Evolutionary conservation across 805 yeast genomes (phyloP).

Genomic region (Wickerhamomyces alni): DNA sequence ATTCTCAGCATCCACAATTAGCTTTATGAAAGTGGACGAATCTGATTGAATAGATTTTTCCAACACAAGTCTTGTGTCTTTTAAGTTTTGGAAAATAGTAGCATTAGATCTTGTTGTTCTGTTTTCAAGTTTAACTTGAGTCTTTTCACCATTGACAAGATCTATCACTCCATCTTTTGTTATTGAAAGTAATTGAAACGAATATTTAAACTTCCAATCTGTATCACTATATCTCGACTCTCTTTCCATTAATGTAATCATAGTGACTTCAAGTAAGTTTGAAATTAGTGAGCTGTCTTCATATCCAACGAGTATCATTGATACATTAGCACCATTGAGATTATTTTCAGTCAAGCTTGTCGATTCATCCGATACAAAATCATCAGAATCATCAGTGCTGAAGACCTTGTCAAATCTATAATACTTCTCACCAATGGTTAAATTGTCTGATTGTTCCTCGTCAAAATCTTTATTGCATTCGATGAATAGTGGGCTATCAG

Average conservation of each 20-base stretch:
- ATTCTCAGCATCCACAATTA: slow-evolving; percentile 7
- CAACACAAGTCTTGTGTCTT: neutral
- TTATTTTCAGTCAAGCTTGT: slow-evolving; percentile 7
- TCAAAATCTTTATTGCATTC: neutral
- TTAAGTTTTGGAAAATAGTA: no score
- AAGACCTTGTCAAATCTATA: slow-evolving; percentile 11
- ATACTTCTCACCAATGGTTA: neutral
- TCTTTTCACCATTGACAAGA: neutral
- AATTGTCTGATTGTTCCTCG: neutral
- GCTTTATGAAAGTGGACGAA: slow-evolving; percentile 4
- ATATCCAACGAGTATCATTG: slow-evolving; percentile 1
- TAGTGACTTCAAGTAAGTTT: neutral
- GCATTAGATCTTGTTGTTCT: slow-evolving; percentile 6
- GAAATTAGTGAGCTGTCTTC: neutral
- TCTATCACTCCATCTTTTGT: slow-evolving; percentile 12
- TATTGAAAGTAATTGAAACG: slow-evolving; percentile 8
- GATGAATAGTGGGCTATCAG: neutral
- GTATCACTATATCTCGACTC: slow-evolving; percentile 5
- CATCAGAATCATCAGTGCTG: neutral
- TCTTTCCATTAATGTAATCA: slow-evolving; percentile 2
- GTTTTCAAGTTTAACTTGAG: slow-evolving; percentile 11
- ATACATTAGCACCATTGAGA: slow-evolving; percentile 7
- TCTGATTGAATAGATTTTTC: neutral
- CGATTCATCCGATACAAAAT: slow-evolving; percentile 3
- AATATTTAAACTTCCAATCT: slow-evolving; percentile 10